Conservation (phyloP, 495 filamentous ascomycete genomes). For the Talaromyces stipitatus region DNA sequence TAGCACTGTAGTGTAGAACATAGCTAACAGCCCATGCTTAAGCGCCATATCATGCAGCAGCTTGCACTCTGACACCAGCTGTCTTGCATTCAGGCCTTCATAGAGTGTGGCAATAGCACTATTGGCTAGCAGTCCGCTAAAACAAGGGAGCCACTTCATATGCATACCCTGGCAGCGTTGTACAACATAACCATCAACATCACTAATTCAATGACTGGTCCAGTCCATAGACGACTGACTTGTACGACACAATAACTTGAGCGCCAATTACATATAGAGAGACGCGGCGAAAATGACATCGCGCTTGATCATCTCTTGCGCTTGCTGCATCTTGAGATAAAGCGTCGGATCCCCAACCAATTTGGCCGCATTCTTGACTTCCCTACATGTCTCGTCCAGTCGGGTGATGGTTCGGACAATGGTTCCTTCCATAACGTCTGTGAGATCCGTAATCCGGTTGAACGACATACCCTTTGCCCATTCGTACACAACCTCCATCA, state of each 20-base stretch:
- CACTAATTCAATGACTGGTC: no score
- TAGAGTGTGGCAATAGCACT: neutral
- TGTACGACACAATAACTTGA: neutral
- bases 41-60: neutral
- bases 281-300: slow-evolving; percentile 89
- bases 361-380: slow-evolving; percentile 94
- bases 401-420: slow-evolving; percentile 90
- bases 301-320: slow-evolving; percentile 94
- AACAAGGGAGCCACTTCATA: neutral
- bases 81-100: neutral
- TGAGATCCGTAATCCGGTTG: slow-evolving; percentile 93
- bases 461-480: slow-evolving; percentile 98
- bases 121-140: neutral
- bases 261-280: slow-evolving; percentile 60
- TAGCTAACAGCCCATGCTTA: neutral
- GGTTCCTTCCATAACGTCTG: slow-evolving; percentile 93
- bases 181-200: no score
- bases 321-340: slow-evolving; percentile 91
- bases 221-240: no score
- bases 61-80: neutral
- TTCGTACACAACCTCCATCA: slow-evolving; percentile 97
- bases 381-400: slow-evolving; percentile 90
- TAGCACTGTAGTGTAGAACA: neutral
- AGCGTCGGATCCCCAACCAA: slow-evolving; percentile 93
- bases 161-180: neutral